These are phyloP conservation scores for Canavalia gladiata DNA, from an alignment of 306 rosid genomes.

Conservation along the genomic window DNA sequence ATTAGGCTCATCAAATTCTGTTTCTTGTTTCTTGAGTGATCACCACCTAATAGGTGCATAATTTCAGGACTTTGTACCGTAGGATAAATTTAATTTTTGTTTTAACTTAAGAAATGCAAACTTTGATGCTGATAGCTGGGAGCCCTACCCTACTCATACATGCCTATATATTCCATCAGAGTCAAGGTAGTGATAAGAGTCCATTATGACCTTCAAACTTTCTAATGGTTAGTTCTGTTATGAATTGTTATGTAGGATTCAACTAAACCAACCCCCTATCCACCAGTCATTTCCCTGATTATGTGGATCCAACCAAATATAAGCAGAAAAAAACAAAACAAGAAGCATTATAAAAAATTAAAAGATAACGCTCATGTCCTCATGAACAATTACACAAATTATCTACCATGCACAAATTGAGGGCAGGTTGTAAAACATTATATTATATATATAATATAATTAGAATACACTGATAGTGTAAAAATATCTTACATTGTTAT, in stretches of 20 bases:
- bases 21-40: constrained; percentile 32
- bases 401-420: constrained; percentile 48
- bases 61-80: constrained; percentile 52
- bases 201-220: constrained; percentile 35
- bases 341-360: constrained; percentile 38
- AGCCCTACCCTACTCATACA: constrained; percentile 30
- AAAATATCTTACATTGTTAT: no score
- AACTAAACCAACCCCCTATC: constrained; percentile 49
- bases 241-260: constrained; percentile 62
- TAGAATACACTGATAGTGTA: no score
- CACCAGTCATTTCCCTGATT: constrained; percentile 48
- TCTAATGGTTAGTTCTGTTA: constrained; percentile 42
- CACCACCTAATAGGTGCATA: constrained; percentile 57
- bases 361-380: constrained; percentile 30
- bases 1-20: constrained; percentile 47
- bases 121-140: constrained; percentile 43
- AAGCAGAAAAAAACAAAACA: constrained; percentile 47
- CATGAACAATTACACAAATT: constrained; percentile 46
- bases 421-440: constrained; percentile 36
- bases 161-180: neutral
- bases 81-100: constrained; percentile 9
- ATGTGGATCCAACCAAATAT: constrained; percentile 59
- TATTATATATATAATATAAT: no score
- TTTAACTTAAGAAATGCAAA: constrained; percentile 4
- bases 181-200: constrained; percentile 22